Percentiles rank a stretch among this genome's conserved stretches.
Evolutionary conservation across 2,329 filamentous ascomycete genomes (phyloP).

Genomic region (Leptosphaerulina australis): DNA sequence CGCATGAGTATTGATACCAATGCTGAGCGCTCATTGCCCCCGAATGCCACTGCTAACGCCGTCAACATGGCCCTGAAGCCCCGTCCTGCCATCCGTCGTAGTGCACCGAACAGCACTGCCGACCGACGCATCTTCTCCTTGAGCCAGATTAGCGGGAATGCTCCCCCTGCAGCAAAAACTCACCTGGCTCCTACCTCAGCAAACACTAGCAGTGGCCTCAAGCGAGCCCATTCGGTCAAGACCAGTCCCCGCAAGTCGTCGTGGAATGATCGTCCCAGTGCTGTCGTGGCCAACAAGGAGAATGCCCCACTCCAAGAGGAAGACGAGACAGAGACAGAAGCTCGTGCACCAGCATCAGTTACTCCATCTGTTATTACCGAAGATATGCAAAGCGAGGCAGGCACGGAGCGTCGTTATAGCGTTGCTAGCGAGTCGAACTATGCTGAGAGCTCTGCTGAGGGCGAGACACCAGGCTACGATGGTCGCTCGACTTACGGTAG

Average conservation of each 20-base stretch:
- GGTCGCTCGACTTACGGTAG: slow-evolving; percentile 52
- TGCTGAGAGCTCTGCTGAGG: slow-evolving; percentile 42
- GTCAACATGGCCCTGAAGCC: slow-evolving; percentile 58
- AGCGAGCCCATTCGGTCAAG: slow-evolving; percentile 51
- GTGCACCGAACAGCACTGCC: slow-evolving; percentile 46
- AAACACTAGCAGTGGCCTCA: slow-evolving; percentile 59
- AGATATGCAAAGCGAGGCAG: slow-evolving; percentile 44
- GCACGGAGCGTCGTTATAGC: slow-evolving; percentile 50
- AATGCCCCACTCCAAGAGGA: slow-evolving; percentile 55
- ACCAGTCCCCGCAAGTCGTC: slow-evolving; percentile 46
- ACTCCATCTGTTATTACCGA: slow-evolving; percentile 38
- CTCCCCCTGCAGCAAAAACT: slow-evolving; percentile 56
- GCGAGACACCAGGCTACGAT: slow-evolving; percentile 43
- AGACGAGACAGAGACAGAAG: slow-evolving; percentile 46
- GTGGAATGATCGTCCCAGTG: slow-evolving; percentile 44
- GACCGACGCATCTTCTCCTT: slow-evolving; percentile 83
- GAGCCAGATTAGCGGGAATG: slow-evolving; percentile 84
- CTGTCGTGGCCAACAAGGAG: slow-evolving; percentile 52
- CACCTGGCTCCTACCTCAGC: slow-evolving; percentile 37
- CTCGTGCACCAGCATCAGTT: slow-evolving; percentile 17
- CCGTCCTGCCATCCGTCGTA: slow-evolving; percentile 51
- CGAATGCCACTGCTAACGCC: slow-evolving; percentile 45
- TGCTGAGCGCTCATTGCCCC: slow-evolving; percentile 40
- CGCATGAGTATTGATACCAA: slow-evolving; percentile 41
- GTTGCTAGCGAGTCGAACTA: slow-evolving; percentile 42